A percentile compares a stretch with the other conserved stretches of the same genome.
Evolutionary conservation across 108 stramenopile species (phyloP).

Genomic region (Nitzschia inconspicua): DNA sequence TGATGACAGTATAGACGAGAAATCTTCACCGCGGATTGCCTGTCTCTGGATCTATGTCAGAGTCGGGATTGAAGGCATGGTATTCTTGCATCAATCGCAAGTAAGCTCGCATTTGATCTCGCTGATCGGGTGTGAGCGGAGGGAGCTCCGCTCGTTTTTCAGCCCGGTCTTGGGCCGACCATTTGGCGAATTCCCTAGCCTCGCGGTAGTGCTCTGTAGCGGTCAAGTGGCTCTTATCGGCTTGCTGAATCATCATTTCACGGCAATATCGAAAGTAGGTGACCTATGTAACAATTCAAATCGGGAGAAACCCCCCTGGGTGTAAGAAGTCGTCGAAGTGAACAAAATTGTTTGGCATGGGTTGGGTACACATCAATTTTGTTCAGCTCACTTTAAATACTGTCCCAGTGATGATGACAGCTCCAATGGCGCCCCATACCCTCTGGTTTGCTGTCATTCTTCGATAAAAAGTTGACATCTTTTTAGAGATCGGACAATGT

Average conservation of each 20-base stretch:
- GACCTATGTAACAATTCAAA: conserved; percentile 12
- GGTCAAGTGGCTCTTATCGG: conserved; percentile 41
- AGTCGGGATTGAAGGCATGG: conserved; percentile 37
- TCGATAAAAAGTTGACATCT: conserved; percentile 7
- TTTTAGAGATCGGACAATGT: too few relatives aligned
- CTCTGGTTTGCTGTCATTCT: conserved; percentile 16
- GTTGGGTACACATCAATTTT: not conserved
- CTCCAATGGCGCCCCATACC: conserved; percentile 26
- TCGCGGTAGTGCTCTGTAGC: conserved; percentile 60
- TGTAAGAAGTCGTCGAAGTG: not conserved
- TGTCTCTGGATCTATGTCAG: conserved; percentile 15
- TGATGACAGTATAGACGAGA: too few relatives aligned
- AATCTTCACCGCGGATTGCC: conserved; percentile 8
- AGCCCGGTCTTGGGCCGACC: conserved; percentile 52
- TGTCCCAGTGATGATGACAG: conserved; percentile 42
- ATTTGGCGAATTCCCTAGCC: conserved; percentile 50
- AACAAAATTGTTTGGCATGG: not conserved
- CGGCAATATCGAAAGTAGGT: conserved; percentile 63
- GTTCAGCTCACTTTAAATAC: conserved; percentile 42
- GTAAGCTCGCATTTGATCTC: conserved; percentile 58
- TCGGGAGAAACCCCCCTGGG: not conserved
- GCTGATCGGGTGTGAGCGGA: conserved; percentile 55
- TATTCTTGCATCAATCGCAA: conserved; percentile 53
- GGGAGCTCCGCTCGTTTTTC: conserved; percentile 36
- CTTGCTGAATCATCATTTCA: conserved; percentile 48